Evolutionary conservation across 202 grass and related monocot genomes (phyloP), one percentile per base, ranked within the genome.

Genomic region (Digitaria exilis): DNA sequence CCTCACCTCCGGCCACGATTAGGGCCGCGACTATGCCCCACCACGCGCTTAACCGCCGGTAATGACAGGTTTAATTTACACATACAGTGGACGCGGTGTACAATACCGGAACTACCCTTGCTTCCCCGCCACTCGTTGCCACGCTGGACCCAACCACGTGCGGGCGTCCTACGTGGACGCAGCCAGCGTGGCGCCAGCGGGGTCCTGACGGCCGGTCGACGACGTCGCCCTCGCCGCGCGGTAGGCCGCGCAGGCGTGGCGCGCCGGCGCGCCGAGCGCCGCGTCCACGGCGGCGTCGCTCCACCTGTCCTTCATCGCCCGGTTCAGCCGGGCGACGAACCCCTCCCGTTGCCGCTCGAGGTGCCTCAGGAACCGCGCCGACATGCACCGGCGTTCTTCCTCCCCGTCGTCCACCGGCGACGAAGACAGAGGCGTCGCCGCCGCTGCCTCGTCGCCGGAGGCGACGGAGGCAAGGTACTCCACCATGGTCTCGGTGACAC

Each of bases 301-400:
- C 88, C 88, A 90, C 66, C 82, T 59, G 45, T 90, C 87, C 76
- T 61, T 70, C 86, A 93, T 86, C 51, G 77, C 89, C 0, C 80
- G 59, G 91, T 98, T 98, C 80, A 98, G 65, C 65, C 89, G 73
- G 37, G 96, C 93, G 0, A 98, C 77, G 65, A 94, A 96, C 70
- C 87, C 89, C 0, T 34, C 24, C 16, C 88, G 85, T 0, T 73
- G 83, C 41, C 13, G 43, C 79, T 96, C 93, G 19, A 87, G 89
- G 84, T 85, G 85, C 51, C 74, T 58, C 48, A 96, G 12, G 45
- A 94, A 85, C 81, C 56, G 69, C 24, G 65, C 41, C 1, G 96
- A 96, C 87, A 89, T 82, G 71, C 87, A 94, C 4, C 12, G 41
- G 29, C 12, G 25, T n/a, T 3, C 3, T 1, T 9, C 16, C 4